Evolutionary conservation across 1,284 basidiomycete genomes (phyloP), one percentile per base, ranked within the genome.

Genomic region (Austroboletus olivaceoglutinosus): DNA sequence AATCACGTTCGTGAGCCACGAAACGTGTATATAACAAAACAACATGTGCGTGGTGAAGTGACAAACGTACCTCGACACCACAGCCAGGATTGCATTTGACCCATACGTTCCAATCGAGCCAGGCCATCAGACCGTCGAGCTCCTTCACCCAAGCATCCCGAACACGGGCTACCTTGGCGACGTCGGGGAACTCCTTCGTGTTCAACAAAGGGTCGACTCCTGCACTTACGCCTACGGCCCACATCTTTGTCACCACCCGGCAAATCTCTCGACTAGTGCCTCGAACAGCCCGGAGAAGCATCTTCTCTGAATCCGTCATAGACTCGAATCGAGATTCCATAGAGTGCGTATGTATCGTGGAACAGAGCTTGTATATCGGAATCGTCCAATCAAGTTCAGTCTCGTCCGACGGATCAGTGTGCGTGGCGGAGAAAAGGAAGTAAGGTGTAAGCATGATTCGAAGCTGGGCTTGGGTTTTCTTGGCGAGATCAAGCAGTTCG

Each of bases 181-280:
- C 30, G 10, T 55, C 45, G 1, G 5, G 37, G 18, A 22, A 22
- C 5, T 45, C 46, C n/a, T 46, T 48, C 4, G 40, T 34, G 21
- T 53, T 51, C 5, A 56, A 41, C 9, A 11, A 18, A 0, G 13
- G 7, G 23, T 69, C 69, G 4, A 75, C 23, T n/a, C 75, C 65
- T 6, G 63, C 51, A 37, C 58, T 58, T 29, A 74, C 62, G 21
- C 72, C 70, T 33, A 69, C 56, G 5, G 66, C 66, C 77, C 78
- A 82, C 56, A 80, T 64, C 27, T 61, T 66, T 2, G 71, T 72
- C 42, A 76, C 42, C 5, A 74, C 68, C 0, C 76, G 67, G 51
- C 79, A 81, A 21, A 81, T 77, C 59, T 80, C 77, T 29, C 59
- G 67, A 1, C 51, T 64, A 0, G 71, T 72, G 2, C 61, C 70